Evolutionary conservation across 2,329 filamentous ascomycete genomes (phyloP).

Genomic region (Talaromyces albobiverticillius): DNA sequence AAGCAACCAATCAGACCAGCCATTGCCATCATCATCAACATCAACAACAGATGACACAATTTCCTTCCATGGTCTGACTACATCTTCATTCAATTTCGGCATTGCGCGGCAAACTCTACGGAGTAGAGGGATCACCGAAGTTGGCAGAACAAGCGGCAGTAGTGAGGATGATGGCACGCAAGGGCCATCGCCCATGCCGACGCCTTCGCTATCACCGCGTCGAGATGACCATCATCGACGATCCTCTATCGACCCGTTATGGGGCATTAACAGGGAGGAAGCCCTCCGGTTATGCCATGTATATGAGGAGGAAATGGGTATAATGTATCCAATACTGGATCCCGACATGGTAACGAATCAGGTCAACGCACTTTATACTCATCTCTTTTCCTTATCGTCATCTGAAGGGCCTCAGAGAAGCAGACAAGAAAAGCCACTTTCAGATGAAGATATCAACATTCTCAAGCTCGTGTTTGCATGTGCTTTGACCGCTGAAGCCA

Average conservation of each 20-base stretch:
- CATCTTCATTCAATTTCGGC: constrained; percentile 76
- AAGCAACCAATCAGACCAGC: background rate
- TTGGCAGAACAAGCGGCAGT: constrained; percentile 24
- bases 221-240: constrained; percentile 27
- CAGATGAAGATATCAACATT: constrained; percentile 58
- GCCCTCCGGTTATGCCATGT: constrained; percentile 71
- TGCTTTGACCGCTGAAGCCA: constrained; percentile 71
- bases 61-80: constrained; percentile 80
- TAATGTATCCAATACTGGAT: constrained; percentile 83
- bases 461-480: constrained; percentile 80
- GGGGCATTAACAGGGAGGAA: constrained; percentile 70
- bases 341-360: constrained; percentile 68
- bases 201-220: constrained; percentile 22
- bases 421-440: background rate
- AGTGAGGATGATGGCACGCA: constrained; percentile 48
- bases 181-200: constrained; percentile 32
- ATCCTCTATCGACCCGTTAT: constrained; percentile 64
- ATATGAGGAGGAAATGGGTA: constrained; percentile 81
- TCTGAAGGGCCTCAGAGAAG: background rate
- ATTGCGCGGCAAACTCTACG: constrained; percentile 81
- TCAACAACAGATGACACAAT: constrained; percentile 47
- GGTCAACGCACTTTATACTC: constrained; percentile 60
- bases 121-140: constrained; percentile 76
- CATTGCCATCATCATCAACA: constrained; percentile 8
- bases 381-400: constrained; percentile 21